Evolutionary conservation across 2,329 filamentous ascomycete genomes (phyloP).

Genomic region (Chalaropsis thielavioides): DNA sequence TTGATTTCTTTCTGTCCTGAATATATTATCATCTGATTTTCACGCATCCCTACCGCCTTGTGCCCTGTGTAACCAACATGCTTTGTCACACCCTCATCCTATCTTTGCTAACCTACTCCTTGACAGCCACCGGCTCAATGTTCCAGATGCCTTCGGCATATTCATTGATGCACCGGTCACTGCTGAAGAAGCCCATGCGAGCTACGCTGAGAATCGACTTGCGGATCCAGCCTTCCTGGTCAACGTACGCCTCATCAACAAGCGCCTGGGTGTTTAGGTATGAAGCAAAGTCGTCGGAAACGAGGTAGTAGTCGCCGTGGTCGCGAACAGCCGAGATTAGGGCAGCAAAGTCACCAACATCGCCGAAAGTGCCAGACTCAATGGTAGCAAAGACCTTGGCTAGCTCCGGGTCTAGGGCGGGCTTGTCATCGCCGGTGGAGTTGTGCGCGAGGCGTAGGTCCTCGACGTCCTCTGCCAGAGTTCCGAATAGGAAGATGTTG

Average conservation of each 20-base stretch:
- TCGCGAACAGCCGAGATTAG: conserved; percentile 74
- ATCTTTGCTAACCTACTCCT: neutral
- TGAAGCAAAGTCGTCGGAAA: conserved; percentile 92
- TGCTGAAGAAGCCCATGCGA: conserved; percentile 95
- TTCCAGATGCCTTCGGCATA: conserved; percentile 98
- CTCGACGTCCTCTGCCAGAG: conserved; percentile 88
- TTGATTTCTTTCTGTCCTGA: conserved; percentile 3
- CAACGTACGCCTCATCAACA: conserved; percentile 81
- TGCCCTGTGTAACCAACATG: neutral
- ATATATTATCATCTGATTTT: neutral
- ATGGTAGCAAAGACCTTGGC: conserved; percentile 73
- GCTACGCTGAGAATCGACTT: conserved; percentile 82
- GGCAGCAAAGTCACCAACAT: conserved; percentile 62
- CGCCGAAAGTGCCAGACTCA: conserved; percentile 65
- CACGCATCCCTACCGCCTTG: neutral
- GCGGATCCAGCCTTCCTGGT: conserved; percentile 82
- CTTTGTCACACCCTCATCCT: neutral
- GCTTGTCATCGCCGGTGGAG: conserved; percentile 44
- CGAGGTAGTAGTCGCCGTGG: conserved; percentile 94
- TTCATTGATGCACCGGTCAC: conserved; percentile 88
- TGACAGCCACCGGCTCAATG: conserved; percentile 53
- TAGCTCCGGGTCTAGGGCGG: conserved; percentile 55
- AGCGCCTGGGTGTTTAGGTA: conserved; percentile 84
- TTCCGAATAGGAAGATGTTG: conserved; percentile 98
- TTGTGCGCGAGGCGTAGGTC: conserved; percentile 83